Percentiles rank a stretch among this genome's conserved stretches.
Evolutionary conservation across 1,284 basidiomycete genomes (phyloP).

Genomic region (Pterula multifida): DNA sequence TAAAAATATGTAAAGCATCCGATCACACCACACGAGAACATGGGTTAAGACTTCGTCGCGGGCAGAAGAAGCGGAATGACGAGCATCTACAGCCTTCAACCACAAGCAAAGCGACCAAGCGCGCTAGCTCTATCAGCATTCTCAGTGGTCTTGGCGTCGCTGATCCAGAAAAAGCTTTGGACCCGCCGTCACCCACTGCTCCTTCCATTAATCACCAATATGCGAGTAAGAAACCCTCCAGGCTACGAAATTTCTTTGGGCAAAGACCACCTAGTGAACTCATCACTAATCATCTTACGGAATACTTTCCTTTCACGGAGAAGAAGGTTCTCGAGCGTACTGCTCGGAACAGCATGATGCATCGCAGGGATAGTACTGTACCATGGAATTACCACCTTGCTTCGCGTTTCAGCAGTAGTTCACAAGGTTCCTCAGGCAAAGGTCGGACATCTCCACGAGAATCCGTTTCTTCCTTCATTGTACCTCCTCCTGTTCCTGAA

Average conservation of each 20-base stretch:
- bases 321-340: conserved; percentile 82
- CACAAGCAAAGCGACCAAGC: conserved; percentile 60
- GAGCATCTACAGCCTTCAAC: conserved; percentile 26
- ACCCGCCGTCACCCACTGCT: conserved; percentile 29
- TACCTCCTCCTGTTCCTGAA: conserved; percentile 29
- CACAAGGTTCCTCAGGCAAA: conserved; percentile 40
- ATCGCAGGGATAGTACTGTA: conserved; percentile 36
- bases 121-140: conserved; percentile 89
- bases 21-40: conserved; percentile 75
- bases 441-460: conserved; percentile 31
- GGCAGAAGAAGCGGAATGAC: conserved; percentile 30
- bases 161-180: conserved; percentile 52
- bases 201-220: conserved; percentile 3
- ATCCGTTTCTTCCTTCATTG: conserved; percentile 34
- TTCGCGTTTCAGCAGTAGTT: conserved; percentile 61
- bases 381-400: conserved; percentile 26
- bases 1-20: conserved; percentile 77
- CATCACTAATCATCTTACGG: conserved; percentile 91
- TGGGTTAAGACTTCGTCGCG: conserved; percentile 65
- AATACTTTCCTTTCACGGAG: conserved; percentile 93
- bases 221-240: conserved; percentile 38
- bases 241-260: conserved; percentile 94
- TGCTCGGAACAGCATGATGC: conserved; percentile 76
- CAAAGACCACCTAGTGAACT: conserved; percentile 95
- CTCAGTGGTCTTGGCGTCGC: conserved; percentile 85